A percentile compares a stretch with the other conserved stretches of the same genome.
Conservation (phyloP, 208 protist species). For the Trypanosoma vivax region DNA sequence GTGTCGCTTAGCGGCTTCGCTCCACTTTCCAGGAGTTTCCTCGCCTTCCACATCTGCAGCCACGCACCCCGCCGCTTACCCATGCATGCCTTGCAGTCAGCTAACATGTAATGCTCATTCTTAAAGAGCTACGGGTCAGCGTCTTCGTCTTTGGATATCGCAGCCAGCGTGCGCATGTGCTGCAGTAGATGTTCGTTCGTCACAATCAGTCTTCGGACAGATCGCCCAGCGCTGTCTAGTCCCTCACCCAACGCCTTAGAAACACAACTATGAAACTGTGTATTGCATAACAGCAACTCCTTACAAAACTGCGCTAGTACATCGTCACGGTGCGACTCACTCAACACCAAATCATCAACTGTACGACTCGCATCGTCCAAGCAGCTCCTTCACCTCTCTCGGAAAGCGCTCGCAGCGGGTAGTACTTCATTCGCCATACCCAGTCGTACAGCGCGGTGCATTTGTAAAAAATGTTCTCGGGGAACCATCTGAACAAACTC, state of each 20-base stretch:
- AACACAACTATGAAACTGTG: conserved; percentile 50
- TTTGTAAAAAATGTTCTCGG: conserved; percentile 27
- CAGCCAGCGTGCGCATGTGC: conserved; percentile 73
- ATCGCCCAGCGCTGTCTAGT: conserved; percentile 3
- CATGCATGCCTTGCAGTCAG: too few relatives aligned
- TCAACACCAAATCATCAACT: conserved; percentile 32
- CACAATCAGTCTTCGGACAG: conserved; percentile 47
- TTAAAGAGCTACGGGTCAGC: background rate
- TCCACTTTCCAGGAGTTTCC: too few relatives aligned
- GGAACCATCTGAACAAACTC: conserved; percentile 40
- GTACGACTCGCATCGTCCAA: conserved; percentile 34
- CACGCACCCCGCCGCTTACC: too few relatives aligned
- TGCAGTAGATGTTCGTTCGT: conserved; percentile 74
- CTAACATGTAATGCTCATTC: too few relatives aligned
- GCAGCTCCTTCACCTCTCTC: conserved; percentile 38
- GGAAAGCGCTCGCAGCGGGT: conserved; percentile 47
- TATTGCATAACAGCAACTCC: conserved; percentile 74
- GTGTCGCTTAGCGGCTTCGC: too few relatives aligned
- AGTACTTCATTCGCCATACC: conserved; percentile 29
- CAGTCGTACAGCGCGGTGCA: conserved; percentile 30
- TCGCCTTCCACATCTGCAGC: too few relatives aligned
- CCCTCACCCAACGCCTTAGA: conserved; percentile 21
- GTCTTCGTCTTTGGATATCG: conserved; percentile 15
- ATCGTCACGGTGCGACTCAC: conserved; percentile 39
- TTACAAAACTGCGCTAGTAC: conserved; percentile 72